These are phyloP conservation scores for Hyaloscypha hepaticicola DNA, from an alignment of 495 filamentous ascomycete species.

Conservation along the genomic window DNA sequence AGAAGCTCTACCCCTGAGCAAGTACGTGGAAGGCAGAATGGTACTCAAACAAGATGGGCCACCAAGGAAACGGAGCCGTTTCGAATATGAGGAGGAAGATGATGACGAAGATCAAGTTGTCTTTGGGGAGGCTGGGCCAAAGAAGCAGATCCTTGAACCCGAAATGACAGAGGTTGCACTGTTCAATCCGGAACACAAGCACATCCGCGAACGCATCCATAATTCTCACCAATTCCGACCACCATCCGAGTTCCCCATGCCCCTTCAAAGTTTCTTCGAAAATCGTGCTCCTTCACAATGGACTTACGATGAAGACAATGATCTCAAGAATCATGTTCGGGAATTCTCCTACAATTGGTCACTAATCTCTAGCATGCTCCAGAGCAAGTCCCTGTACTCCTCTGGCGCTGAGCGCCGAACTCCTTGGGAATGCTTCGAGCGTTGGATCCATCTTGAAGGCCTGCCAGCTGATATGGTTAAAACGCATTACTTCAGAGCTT, in stretches of 20 bases:
- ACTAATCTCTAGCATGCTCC: constrained; percentile 77
- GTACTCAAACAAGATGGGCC: constrained; percentile 63
- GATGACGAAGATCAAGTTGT: constrained; percentile 56
- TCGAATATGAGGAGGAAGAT: constrained; percentile 69
- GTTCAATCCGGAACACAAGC: constrained; percentile 86
- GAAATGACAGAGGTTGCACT: constrained; percentile 79
- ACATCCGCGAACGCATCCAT: constrained; percentile 84
- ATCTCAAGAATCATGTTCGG: constrained; percentile 77
- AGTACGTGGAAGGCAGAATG: constrained; percentile 80
- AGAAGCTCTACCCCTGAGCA: constrained; percentile 79
- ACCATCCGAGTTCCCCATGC: constrained; percentile 88
- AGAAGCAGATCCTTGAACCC: constrained; percentile 53
- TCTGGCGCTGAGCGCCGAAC: constrained; percentile 88
- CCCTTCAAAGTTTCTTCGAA: constrained; percentile 85
- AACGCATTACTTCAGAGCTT: constrained; percentile 87
- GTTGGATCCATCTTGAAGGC: constrained; percentile 88
- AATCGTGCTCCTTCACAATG: constrained; percentile 82
- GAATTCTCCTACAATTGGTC: constrained; percentile 98
- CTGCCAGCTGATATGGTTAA: constrained; percentile 88
- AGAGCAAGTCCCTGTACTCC: constrained; percentile 68
- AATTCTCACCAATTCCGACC: constrained; percentile 91
- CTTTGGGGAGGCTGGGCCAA: constrained; percentile 43
- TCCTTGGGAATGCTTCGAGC: constrained; percentile 98
- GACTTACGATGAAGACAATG: constrained; percentile 86
- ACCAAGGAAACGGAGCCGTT: constrained; percentile 74